Evolutionary conservation across 2,329 filamentous ascomycete genomes (phyloP), one percentile per base, ranked within the genome.

Genomic region (Botrytis medusae): DNA sequence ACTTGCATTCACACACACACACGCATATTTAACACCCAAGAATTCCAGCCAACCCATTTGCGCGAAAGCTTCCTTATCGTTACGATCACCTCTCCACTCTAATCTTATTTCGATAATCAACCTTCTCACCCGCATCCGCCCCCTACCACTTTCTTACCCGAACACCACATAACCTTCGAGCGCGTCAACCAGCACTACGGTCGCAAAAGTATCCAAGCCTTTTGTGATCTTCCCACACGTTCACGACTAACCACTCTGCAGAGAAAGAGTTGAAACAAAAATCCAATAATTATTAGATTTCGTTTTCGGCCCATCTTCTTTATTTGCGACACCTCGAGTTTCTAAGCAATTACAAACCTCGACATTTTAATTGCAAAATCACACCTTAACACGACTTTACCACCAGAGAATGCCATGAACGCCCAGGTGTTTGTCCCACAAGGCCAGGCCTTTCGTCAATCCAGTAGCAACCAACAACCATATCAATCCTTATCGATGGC

Each of bases 361-460:
- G 40, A 60, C n/a, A 40, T 48, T 44, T 74, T 68, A 73, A 76
- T 77, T 74, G 74, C 74, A 78, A 77, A 75, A 75, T 67, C 73
- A 73, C 57, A 46, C 72, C 77, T 74, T 42, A 18, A 74, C 77
- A 74, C 77, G 73, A 74, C 48, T 73, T 67, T 74, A 60, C 65
- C 74, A 77, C 77, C 77, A 75, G 79, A 81, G 78, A 75, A 81
- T 81, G 79, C 80, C 74, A 81, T 81, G 80, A 80, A 79, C 74
- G 76, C 79, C 77, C 77, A 78, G 64, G 74, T 74, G 69, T 81
- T 80, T 75, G 75, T 78, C 72, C 80, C 79, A 74, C 76, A 78
- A 75, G 79, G 77, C 57, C 78, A 76, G 77, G 69, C 77, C 73
- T 81, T 78, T 75, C 79, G 78, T 75, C 74, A 77, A 61, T 74